phyloP scores from a whole-genome alignment of 495 filamentous ascomycete species.

The Podospora fimiseda region DNA sequence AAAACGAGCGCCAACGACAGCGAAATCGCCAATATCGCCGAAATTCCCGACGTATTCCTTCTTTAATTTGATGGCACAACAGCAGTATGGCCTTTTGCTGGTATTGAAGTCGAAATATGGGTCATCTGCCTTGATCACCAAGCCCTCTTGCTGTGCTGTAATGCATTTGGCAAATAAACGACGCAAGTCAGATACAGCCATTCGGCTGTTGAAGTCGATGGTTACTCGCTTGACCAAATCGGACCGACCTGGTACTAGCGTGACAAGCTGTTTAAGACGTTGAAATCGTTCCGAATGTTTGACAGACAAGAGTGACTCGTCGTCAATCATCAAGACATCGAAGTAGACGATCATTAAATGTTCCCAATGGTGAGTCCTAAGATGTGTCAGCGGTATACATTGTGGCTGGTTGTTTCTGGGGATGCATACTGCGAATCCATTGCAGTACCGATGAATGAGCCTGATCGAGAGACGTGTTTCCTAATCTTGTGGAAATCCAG shows the following conservation, averaged over 20 bases:
- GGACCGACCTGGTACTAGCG: slow-evolving; percentile 49
- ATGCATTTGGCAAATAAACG: slow-evolving; percentile 61
- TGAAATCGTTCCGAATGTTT: slow-evolving; percentile 56
- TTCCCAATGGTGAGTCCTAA: slow-evolving; percentile 58
- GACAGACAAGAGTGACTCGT: slow-evolving; percentile 54
- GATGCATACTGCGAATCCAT: slow-evolving; percentile 58
- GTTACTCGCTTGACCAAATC: slow-evolving; percentile 54
- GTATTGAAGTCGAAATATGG: slow-evolving; percentile 62
- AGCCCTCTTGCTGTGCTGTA: slow-evolving; percentile 61
- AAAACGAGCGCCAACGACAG: slow-evolving; percentile 65
- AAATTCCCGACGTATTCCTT: slow-evolving; percentile 80
- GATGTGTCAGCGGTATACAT: background rate
- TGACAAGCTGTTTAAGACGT: slow-evolving; percentile 53
- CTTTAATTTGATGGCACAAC: slow-evolving; percentile 75
- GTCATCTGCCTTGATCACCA: slow-evolving; percentile 74
- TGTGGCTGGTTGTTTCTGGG: background rate
- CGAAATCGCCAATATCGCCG: slow-evolving; percentile 77
- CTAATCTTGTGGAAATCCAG: slow-evolving; percentile 73
- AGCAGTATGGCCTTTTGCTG: slow-evolving; percentile 28
- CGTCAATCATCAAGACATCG: slow-evolving; percentile 67
- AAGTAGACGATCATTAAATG: slow-evolving; percentile 82
- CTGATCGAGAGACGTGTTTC: slow-evolving; percentile 70
- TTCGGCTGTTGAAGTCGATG: slow-evolving; percentile 52
- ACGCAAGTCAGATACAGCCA: slow-evolving; percentile 45
- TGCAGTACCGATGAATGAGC: slow-evolving; percentile 58